Percentiles rank a stretch among this genome's conserved stretches.
phyloP scores from a whole-genome alignment of 192 early-diverging fungal species.

The Coemansia sp. region DNA sequence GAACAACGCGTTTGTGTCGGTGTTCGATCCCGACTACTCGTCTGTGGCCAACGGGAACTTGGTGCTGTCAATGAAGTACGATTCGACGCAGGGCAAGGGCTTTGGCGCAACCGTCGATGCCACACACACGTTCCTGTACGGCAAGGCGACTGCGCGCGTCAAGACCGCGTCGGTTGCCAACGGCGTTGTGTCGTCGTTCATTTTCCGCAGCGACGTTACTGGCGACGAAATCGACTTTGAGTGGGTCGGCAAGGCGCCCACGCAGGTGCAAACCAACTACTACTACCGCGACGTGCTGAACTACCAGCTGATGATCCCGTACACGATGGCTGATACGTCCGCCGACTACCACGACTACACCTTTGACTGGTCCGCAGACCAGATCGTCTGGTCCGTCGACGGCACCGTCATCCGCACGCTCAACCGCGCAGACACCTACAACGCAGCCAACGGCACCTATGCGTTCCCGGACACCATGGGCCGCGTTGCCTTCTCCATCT shows the following conservation, averaged over 20 bases:
- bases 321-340: slow-evolving; percentile 47
- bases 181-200: slow-evolving; percentile 62
- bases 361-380: slow-evolving; percentile 59
- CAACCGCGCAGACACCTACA: slow-evolving; percentile 48
- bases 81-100: slow-evolving; percentile 54
- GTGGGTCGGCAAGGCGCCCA: slow-evolving; percentile 60
- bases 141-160: slow-evolving; percentile 58
- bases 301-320: slow-evolving; percentile 54
- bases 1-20: slow-evolving; percentile 52
- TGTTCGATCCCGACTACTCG: slow-evolving; percentile 44
- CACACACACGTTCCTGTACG: slow-evolving; percentile 58
- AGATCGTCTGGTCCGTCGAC: slow-evolving; percentile 62
- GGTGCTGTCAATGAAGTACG: slow-evolving; percentile 38
- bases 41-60: slow-evolving; percentile 22
- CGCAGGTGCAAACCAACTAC: slow-evolving; percentile 65
- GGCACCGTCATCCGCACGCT: slow-evolving; percentile 55
- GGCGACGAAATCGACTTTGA: slow-evolving; percentile 72
- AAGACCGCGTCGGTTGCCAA: slow-evolving; percentile 55
- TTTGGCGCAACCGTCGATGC: slow-evolving; percentile 57
- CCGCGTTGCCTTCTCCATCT: slow-evolving; percentile 63
- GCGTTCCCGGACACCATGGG: slow-evolving; percentile 56
- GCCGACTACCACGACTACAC: slow-evolving; percentile 60
- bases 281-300: slow-evolving; percentile 59
- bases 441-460: slow-evolving; percentile 37
- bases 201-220: slow-evolving; percentile 49